phyloP scores from a whole-genome alignment of 2,329 filamentous ascomycete species.

The Dactylellina cionopaga region DNA sequence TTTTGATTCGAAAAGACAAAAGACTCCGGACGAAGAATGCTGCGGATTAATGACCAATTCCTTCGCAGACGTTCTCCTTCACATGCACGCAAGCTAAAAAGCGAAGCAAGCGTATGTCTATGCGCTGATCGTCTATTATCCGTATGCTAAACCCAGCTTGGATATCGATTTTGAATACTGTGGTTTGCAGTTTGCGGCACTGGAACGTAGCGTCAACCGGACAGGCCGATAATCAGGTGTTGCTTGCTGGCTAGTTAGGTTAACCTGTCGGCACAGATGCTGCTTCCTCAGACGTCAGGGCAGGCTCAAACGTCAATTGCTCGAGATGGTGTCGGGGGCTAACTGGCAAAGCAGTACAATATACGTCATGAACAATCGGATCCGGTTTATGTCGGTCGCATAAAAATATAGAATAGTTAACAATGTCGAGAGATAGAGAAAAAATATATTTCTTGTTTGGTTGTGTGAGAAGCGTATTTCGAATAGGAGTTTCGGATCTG shows the following conservation, averaged over 20 bases:
- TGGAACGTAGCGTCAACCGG: background rate
- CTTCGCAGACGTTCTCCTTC: too few relatives aligned
- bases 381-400: conserved; percentile 15
- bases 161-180: too few relatives aligned
- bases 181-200: background rate
- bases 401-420: background rate
- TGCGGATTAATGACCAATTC: too few relatives aligned
- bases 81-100: too few relatives aligned
- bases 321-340: conserved; percentile 33
- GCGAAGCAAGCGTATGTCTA: too few relatives aligned
- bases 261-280: conserved; percentile 2
- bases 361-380: conserved; percentile 20
- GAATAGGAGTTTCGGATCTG: background rate
- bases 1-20: background rate
- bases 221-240: background rate
- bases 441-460: background rate
- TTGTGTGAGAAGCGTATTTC: background rate
- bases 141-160: too few relatives aligned
- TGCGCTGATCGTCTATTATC: too few relatives aligned
- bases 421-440: background rate
- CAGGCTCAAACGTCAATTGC: conserved; percentile 45
- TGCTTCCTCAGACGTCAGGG: background rate
- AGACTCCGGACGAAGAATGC: background rate
- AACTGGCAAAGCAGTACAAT: too few relatives aligned
- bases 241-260: too few relatives aligned